Evolutionary conservation across 768 basidiomycete genomes (phyloP), one percentile per base, ranked within the genome.

Genomic region (Mycena capillaripes): DNA sequence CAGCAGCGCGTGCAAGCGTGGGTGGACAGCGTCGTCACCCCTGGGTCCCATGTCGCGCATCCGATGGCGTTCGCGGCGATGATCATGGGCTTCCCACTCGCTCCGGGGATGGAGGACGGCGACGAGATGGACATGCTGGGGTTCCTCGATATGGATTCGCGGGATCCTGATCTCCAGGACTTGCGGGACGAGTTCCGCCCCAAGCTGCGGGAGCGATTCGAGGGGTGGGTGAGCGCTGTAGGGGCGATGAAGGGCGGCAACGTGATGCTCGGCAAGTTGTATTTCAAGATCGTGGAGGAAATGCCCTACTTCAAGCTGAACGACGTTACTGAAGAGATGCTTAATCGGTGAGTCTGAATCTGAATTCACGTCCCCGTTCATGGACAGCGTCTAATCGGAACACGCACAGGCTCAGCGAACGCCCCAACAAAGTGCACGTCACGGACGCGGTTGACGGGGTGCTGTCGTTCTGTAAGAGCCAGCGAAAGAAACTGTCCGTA

Each of bases 11-110:
- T 91, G 6, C 83, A 87, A 64, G 78, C 80, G 10, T 92, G 90
- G 90, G 86, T 86, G 12, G 88, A 89, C 40, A 80, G 82, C 16
- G 79, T 89, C 11, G 70, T 81, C 16, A 87, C 90, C 0, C 85
- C 86, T 0, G 80, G 80, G 1, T 66, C 78, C 11, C 77, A 79
- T 4, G 77, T 81, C 2, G 60, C 87, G 36, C 83, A 88, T 69
- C 89, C 90, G 2, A 85, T 91, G 84, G 86, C 90, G 3, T 86
- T 92, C 62, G 90, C 92, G 0, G 90, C 91, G 19, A 87, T 92
- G 86, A 87, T 93, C 85, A 89, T 91, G 78, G 89, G 89, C 1
- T 66, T 89, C 25, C 86, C 87, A 2, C 62, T 86, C 12, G 80
- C 83, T 3, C 83, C 82, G 0, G 82, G 83, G 0, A 79, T 81